Base-by-base conservation (phyloP, 2,329 filamentous ascomycete genomes). In the Aurifilum marmelostoma region DNA sequence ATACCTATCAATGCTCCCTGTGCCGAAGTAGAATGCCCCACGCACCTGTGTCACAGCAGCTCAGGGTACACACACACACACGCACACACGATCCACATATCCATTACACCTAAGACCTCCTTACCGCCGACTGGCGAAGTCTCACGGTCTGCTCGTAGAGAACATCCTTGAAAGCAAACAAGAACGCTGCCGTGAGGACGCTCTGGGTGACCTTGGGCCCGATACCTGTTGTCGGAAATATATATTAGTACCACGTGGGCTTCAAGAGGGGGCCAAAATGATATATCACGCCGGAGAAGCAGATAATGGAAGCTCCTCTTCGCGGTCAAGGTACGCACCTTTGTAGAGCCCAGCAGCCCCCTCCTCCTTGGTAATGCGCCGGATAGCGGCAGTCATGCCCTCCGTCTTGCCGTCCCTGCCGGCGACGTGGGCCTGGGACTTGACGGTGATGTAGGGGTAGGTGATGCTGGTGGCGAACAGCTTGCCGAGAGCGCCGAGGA, bases 361-460 rank as follows among this genome's bases (percentile, higher is more conserved):
- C 81, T 98, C 95, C 77, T 97, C 92, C 73, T 83, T 87, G 71
- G 97, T 86, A 70, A 98, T 94, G 71, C 91, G 87, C 77, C 86
- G 89, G 77, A 99, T 87, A 61, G 90, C 92, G 73, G 89, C 87
- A 66, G 90, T 85, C 86, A 97, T 91, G 74, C 91, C 92, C 81
- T 97, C 92, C 81, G 91, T 91, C 72, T 89, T 89, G n/a, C 88
- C 87, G 11, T 89, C 89, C 29, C 65, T 63, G 71, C 87, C 89
- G 37, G 94, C 93, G 71, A 99, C 93, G 79, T 99, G 96, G 89
- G 97, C 97, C 78, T 93, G 89, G 81, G 94, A 97, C 89, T 99
- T 99, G 76, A 99, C 92, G 5, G 96, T 99, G 79, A 99, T 98
- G 79, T 99, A 99, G 14, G 96, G 96, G 80, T 99, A 99, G 7